A percentile compares a stretch with the other conserved stretches of the same genome.
Conservation (phyloP, 345 rosid species). For the Eucalyptus pauciflora region DNA sequence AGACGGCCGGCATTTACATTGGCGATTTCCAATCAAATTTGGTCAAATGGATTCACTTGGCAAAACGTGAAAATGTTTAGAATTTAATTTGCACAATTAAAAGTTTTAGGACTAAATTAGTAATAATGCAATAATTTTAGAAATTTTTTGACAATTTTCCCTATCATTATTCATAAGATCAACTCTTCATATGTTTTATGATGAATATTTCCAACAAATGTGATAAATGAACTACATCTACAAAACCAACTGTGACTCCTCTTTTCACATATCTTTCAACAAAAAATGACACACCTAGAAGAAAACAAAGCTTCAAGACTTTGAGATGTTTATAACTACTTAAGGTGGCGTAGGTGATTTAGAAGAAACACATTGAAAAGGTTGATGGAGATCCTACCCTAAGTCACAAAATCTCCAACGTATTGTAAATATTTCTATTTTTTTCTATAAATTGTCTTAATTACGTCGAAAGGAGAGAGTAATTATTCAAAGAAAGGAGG, state of each 20-base stretch:
- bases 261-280: neutral
- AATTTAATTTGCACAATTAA: too few relatives aligned
- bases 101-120: neutral
- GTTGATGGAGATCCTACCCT: neutral
- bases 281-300: neutral
- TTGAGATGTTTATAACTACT: neutral
- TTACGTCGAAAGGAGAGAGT: neutral
- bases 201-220: neutral
- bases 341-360: neutral
- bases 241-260: neutral
- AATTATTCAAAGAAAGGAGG: neutral
- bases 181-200: neutral
- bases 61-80: too few relatives aligned
- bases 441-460: neutral
- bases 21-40: too few relatives aligned
- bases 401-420: neutral
- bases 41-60: neutral
- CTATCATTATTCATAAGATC: neutral
- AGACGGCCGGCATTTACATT: accelerated
- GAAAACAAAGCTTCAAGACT: neutral
- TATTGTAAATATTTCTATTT: neutral
- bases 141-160: neutral
- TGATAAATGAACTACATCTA: too few relatives aligned
- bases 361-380: neutral
- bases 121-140: too few relatives aligned